A percentile compares a stretch with the other conserved stretches of the same genome.
Conservation (phyloP, 164 flowering plant genomes). For the Platanus orientalis region DNA sequence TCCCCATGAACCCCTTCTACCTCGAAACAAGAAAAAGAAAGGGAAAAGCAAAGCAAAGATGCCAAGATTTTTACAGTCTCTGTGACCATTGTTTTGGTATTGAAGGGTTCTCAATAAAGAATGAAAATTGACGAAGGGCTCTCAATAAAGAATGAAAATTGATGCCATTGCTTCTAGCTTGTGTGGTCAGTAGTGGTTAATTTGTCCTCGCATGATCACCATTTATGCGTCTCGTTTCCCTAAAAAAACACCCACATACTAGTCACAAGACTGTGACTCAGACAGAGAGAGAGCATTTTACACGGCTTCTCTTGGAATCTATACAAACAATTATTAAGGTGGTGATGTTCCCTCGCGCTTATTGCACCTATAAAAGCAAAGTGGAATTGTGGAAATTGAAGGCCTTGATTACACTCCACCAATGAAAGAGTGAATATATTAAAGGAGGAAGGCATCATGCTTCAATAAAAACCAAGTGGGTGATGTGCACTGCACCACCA, state of each 20-base stretch:
- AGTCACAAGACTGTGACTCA: no score
- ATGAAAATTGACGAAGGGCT: no score
- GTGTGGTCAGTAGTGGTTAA: neutral
- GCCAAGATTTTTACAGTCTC: neutral
- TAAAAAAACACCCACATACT: neutral
- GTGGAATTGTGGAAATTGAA: no score
- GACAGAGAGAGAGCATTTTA: neutral
- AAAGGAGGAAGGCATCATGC: no score
- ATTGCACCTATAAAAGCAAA: neutral
- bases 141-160: no score
- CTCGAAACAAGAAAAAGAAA: neutral
- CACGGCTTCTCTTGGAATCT: neutral
- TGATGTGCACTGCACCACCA: neutral
- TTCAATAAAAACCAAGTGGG: no score
- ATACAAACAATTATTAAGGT: slow-evolving; percentile 1
- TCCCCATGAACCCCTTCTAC: no score
- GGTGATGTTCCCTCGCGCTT: slow-evolving; percentile 3
- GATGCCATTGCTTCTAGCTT: neutral
- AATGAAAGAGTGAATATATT: no score
- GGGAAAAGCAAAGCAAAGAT: slow-evolving; percentile 2
- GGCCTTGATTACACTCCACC: no score
- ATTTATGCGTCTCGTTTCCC: slow-evolving; percentile 14
- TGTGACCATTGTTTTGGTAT: neutral
- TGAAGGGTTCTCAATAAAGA: no score
- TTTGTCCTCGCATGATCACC: slow-evolving; percentile 5